These are phyloP conservation scores for Microascus cirrosus DNA, from an alignment of 2,329 filamentous ascomycete genomes.

Conservation along the genomic window DNA sequence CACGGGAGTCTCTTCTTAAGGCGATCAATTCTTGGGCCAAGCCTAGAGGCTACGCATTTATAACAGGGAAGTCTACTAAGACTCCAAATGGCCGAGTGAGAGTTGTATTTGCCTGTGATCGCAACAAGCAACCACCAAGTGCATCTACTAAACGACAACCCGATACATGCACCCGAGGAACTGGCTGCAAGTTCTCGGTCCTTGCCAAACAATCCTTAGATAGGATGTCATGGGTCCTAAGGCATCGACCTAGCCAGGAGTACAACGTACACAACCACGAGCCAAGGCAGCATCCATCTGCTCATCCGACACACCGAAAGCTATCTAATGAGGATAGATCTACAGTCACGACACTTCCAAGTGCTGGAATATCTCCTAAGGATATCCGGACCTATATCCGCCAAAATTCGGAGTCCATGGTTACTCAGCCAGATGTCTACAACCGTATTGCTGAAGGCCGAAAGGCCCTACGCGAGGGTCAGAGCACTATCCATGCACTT, in stretches of 20 bases:
- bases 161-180: constrained; percentile 6
- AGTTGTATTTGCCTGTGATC: constrained; percentile 7
- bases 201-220: constrained; percentile 7
- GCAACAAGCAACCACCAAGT: constrained; percentile 6
- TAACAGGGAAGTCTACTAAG: constrained; percentile 8
- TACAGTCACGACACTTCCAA: constrained; percentile 2
- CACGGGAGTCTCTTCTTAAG: constrained; percentile 5
- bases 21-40: constrained; percentile 8
- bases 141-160: constrained; percentile 8
- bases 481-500: constrained; percentile 12
- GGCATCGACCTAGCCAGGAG: constrained; percentile 5
- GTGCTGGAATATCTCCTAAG: constrained; percentile 8
- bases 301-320: constrained; percentile 6
- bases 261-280: constrained; percentile 5
- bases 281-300: constrained; percentile 5
- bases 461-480: constrained; percentile 7
- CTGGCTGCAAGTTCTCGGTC: constrained; percentile 8
- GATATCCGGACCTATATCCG: constrained; percentile 3
- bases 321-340: neutral
- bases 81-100: constrained; percentile 6
- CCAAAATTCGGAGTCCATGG: constrained; percentile 5
- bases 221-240: constrained; percentile 4
- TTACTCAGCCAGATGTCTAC: constrained; percentile 12
- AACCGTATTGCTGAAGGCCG: constrained; percentile 10
- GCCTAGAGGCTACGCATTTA: constrained; percentile 8